Percentiles rank a stretch among this genome's conserved stretches.
phyloP scores from a whole-genome alignment of 1,284 basidiomycete genomes.

The Termitomyces sp. region DNA sequence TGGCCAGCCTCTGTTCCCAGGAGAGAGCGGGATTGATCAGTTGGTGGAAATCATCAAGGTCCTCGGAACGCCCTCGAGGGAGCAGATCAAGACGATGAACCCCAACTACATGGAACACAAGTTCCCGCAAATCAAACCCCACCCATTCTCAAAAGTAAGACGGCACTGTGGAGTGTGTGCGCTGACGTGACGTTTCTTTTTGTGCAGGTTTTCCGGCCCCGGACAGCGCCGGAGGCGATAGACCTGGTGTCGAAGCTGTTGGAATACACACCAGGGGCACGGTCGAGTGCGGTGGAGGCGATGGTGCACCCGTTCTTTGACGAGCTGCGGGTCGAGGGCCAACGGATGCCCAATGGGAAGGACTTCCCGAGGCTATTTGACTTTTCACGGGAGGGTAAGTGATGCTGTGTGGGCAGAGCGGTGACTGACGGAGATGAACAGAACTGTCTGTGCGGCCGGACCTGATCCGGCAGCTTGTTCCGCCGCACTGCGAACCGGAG shows the following conservation, averaged over 20 bases:
- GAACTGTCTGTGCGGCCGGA: slow-evolving; percentile 96
- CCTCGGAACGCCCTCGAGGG: slow-evolving; percentile 94
- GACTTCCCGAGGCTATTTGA: slow-evolving; percentile 94
- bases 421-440: slow-evolving; percentile 26
- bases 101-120: slow-evolving; percentile 99
- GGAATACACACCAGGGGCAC: slow-evolving; percentile 94
- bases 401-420: not conserved
- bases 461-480: slow-evolving; percentile 87
- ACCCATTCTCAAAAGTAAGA: slow-evolving; percentile 85
- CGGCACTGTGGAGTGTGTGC: slow-evolving; percentile 3
- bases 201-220: slow-evolving; percentile 90
- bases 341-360: slow-evolving; percentile 95
- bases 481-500: slow-evolving; percentile 84
- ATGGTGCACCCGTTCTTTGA: slow-evolving; percentile 98
- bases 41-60: slow-evolving; percentile 99
- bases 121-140: slow-evolving; percentile 99
- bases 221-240: slow-evolving; percentile 94
- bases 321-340: slow-evolving; percentile 85
- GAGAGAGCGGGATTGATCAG: slow-evolving; percentile 99
- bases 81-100: slow-evolving; percentile 99
- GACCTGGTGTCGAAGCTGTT: slow-evolving; percentile 92
- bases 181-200: not conserved
- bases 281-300: slow-evolving; percentile 89
- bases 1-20: slow-evolving; percentile 97
- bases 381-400: slow-evolving; percentile 91